A percentile compares a stretch with the other conserved stretches of the same genome.
Evolutionary conservation across 2,329 filamentous ascomycete species (phyloP).

Genomic region (Epichloe scottii): DNA sequence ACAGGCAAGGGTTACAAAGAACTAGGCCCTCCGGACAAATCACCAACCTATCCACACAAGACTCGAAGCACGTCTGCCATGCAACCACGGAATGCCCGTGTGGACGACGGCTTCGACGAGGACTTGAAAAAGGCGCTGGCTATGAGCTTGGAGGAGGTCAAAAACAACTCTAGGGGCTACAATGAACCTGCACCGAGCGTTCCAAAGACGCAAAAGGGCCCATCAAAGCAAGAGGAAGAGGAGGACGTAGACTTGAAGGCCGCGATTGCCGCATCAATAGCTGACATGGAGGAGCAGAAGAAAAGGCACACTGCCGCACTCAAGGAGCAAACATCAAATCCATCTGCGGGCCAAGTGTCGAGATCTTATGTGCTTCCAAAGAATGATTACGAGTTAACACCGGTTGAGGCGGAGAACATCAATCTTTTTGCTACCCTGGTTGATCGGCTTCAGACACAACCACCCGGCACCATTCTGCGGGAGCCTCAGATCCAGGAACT

Average conservation of each 20-base stretch:
- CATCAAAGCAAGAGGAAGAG: conserved; percentile 51
- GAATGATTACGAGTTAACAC: conserved; percentile 88
- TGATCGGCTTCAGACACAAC: conserved; percentile 86
- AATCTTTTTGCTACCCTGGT: conserved; percentile 91
- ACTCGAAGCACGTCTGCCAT: conserved; percentile 56
- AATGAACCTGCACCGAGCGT: conserved; percentile 41
- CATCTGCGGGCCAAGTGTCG: conserved; percentile 22
- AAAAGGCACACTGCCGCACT: conserved; percentile 73
- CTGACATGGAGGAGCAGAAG: conserved; percentile 98
- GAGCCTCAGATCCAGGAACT: conserved; percentile 97
- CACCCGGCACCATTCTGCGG: conserved; percentile 86
- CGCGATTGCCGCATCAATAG: conserved; percentile 85
- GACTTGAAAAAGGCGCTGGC: conserved; percentile 87
- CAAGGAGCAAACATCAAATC: conserved; percentile 59
- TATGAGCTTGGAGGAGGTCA: conserved; percentile 93
- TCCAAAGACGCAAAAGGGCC: conserved; percentile 14
- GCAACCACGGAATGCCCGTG: conserved; percentile 80
- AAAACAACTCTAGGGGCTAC: conserved; percentile 62
- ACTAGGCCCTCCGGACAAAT: conserved; percentile 30
- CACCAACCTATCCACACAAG: conserved; percentile 43
- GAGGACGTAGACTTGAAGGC: conserved; percentile 90
- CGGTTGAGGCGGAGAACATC: conserved; percentile 93
- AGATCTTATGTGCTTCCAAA: conserved; percentile 52
- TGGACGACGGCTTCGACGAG: conserved; percentile 87
- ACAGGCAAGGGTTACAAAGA: conserved; percentile 50